These are phyloP conservation scores for Neurospora pannonica DNA, from an alignment of 495 filamentous ascomycete genomes.

Conservation along the genomic window DNA sequence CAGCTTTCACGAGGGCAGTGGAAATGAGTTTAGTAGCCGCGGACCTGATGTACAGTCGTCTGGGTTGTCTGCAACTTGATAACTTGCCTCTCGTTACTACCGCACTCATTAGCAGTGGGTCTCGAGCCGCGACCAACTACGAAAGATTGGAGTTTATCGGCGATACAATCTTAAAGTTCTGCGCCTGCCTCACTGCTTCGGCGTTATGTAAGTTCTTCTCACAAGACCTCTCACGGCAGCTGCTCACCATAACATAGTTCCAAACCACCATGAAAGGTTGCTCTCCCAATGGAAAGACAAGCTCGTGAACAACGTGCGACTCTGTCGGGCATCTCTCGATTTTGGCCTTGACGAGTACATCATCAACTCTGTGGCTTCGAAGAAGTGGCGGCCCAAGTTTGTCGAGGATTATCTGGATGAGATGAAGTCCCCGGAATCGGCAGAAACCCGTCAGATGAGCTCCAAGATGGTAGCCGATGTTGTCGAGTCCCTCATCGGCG, in stretches of 20 bases:
- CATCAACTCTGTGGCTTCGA: conserved; percentile 33
- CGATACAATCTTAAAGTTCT: conserved; percentile 76
- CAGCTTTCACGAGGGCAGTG: conserved; percentile 62
- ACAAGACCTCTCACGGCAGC: not conserved
- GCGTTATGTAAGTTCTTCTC: conserved; percentile 35
- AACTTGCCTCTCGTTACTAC: conserved; percentile 52
- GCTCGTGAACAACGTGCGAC: conserved; percentile 61
- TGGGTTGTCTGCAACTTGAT: conserved; percentile 45
- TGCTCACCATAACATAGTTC: conserved; percentile 27
- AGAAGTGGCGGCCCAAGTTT: conserved; percentile 64
- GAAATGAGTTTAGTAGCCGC: conserved; percentile 56
- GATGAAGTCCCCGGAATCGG: conserved; percentile 1
- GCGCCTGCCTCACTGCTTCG: conserved; percentile 56
- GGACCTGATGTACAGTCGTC: conserved; percentile 49
- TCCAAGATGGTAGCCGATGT: conserved; percentile 85
- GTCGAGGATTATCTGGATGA: conserved; percentile 40
- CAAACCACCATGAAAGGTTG: conserved; percentile 68
- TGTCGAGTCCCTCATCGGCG: conserved; percentile 75
- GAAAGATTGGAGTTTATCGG: conserved; percentile 86
- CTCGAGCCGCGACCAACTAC: conserved; percentile 58
- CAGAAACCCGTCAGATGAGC: conserved; percentile 38
- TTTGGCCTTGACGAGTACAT: conserved; percentile 66
- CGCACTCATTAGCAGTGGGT: conserved; percentile 60
- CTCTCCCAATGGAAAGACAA: conserved; percentile 59
- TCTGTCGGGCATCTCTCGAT: conserved; percentile 54